Evolutionary conservation across 345 rosid genomes (phyloP).

Genomic region (Pugionium dolabratum): DNA sequence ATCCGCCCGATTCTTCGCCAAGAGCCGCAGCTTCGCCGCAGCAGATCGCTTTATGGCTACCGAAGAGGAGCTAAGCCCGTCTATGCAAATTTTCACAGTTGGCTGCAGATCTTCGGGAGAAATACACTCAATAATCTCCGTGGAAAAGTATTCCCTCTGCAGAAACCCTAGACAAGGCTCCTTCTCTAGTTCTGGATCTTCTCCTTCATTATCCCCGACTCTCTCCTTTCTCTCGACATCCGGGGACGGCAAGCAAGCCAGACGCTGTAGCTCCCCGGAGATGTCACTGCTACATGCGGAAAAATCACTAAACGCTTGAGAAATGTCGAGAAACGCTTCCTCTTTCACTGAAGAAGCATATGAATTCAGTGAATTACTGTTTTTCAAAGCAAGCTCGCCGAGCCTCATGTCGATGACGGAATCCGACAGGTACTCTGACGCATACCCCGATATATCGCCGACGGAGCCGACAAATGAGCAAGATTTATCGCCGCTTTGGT

Average conservation of each 20-base stretch:
- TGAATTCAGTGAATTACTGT: constrained; percentile 45
- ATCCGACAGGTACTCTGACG: too few species aligned
- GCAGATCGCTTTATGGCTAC: neutral
- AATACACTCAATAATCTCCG: constrained; percentile 87
- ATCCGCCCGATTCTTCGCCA: constrained; percentile 85
- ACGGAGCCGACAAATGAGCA: constrained; percentile 48
- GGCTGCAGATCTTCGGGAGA: constrained; percentile 98
- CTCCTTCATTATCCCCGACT: neutral
- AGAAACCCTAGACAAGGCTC: constrained; percentile 86
- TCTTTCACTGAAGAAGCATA: constrained; percentile 45
- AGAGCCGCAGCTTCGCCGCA: constrained; percentile 22
- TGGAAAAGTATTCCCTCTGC: constrained; percentile 77
- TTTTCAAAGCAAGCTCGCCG: too few species aligned
- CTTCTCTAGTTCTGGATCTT: constrained; percentile 41
- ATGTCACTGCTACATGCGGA: too few species aligned
- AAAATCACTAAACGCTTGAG: too few species aligned
- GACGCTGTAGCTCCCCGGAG: too few species aligned
- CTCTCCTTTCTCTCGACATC: constrained; percentile 35
- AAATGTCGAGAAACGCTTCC: constrained; percentile 41
- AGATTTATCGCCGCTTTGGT: constrained; percentile 46
- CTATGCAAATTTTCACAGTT: constrained; percentile 85
- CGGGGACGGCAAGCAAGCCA: constrained; percentile 24
- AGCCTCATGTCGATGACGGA: too few species aligned
- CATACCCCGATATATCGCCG: constrained; percentile 49
- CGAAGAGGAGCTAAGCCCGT: constrained; percentile 69